Base-by-base conservation (phyloP, 192 early-diverging fungal species). In the Coemansia sp. region DNA sequence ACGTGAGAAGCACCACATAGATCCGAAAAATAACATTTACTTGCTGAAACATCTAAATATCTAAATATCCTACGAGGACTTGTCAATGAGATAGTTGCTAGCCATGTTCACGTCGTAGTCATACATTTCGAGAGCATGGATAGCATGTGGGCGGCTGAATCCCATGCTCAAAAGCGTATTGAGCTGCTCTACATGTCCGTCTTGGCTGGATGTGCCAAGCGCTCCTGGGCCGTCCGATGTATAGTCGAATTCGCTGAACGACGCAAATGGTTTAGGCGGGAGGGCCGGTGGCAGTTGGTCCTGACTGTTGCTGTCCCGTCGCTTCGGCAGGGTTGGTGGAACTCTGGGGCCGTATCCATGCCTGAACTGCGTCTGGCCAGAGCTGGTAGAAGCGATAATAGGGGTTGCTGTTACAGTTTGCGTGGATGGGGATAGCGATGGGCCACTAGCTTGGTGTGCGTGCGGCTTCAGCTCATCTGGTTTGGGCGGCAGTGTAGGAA, bases 51-150 rank as follows among this genome's bases (percentile, higher is more conserved):
- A 25, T 22, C 9, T 52, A 52, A 25, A 3, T 22, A 7, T 22
- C 49, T 15, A 23, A 25, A 25, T 5, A 25, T 25, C 23, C 49
- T 61, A 69, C 35, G 59, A 33, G 9, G 67, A 61, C 60, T 84
- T 81, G 73, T 91, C 90, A 48, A 93, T 73, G 29, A 93, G 74
- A 65, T 89, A 89, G 69, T 93, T 91, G 60, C 88, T 86, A 0
- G 91, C 91, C 73, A 86, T 85, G 61, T 88, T 83, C 17, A 89
- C 73, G 71, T 93, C 87, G 63, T 90, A 83, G 49, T 91, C 89
- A 67, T 84, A 88, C 79, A 81, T 86, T 40, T 86, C 83, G 34
- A 93, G 75, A 2, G 91, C 90, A 15, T 85, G 82, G 40, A 84
- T 79, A 19, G 89, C 88, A 71, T 90, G 89, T 5, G 84, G 70